A percentile compares a stretch with the other conserved stretches of the same genome.
Conservation (phyloP, 2,329 filamentous ascomycete species). For the Aspergillus spinulosporus region DNA sequence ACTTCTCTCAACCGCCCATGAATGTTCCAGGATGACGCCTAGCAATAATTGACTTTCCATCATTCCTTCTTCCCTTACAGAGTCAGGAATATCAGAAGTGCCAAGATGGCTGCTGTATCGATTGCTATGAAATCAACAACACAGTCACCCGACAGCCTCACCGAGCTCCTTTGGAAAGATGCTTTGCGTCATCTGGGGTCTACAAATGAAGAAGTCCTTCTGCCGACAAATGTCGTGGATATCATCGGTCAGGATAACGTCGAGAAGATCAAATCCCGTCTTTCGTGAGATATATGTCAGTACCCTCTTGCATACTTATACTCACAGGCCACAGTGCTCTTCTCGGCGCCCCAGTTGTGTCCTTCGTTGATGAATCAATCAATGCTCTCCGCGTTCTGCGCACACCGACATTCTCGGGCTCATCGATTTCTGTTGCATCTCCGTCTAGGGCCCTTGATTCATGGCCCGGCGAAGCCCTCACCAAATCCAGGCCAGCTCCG, state of each 20-base stretch:
- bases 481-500: slow-evolving; percentile 13
- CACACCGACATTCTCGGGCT: slow-evolving; percentile 27
- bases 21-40: not conserved
- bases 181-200: slow-evolving; percentile 29
- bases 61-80: not conserved
- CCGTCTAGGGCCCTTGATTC: slow-evolving; percentile 22
- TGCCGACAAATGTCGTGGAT: slow-evolving; percentile 33
- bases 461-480: slow-evolving; percentile 1
- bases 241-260: slow-evolving; percentile 33
- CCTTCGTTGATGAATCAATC: slow-evolving; percentile 30
- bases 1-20: not conserved
- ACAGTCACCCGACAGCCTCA: slow-evolving; percentile 23
- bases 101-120: slow-evolving; percentile 19
- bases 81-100: not conserved
- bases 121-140: slow-evolving; percentile 16
- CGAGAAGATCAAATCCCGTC: slow-evolving; percentile 32
- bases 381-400: slow-evolving; percentile 34
- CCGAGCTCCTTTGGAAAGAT: slow-evolving; percentile 34
- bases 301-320: not conserved
- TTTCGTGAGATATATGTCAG: slow-evolving; percentile 27
- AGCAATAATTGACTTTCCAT: not conserved
- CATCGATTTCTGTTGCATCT: slow-evolving; percentile 25
- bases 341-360: slow-evolving; percentile 29
- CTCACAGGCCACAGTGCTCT: slow-evolving; percentile 25
- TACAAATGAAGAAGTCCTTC: slow-evolving; percentile 35